Evolutionary conservation across 2,329 filamentous ascomycete species (phyloP).

Genomic region (Pseudocercospora fijiensis): DNA sequence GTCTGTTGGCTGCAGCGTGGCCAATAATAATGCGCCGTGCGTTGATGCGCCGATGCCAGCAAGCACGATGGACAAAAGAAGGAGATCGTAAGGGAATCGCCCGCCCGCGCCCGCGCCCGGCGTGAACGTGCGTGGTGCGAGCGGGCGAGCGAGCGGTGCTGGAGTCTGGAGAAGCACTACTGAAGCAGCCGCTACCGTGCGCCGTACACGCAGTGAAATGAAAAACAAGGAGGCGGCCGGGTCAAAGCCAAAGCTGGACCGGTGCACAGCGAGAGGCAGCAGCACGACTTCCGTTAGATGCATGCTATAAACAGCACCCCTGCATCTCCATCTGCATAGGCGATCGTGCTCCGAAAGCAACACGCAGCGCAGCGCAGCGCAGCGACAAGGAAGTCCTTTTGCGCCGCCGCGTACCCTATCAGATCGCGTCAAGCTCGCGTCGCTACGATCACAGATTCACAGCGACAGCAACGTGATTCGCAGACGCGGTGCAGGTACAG

Average conservation of each 20-base stretch:
- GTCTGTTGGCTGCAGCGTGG: slow-evolving; percentile 8
- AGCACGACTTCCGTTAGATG: background rate
- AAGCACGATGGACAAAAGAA: background rate
- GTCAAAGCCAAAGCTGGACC: background rate
- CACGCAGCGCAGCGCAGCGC: background rate
- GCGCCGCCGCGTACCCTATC: background rate
- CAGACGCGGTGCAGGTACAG: slow-evolving; percentile 1
- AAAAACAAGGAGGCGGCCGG: background rate
- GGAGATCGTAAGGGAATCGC: background rate
- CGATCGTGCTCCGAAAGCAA: background rate
- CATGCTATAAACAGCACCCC: background rate
- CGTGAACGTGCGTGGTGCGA: background rate
- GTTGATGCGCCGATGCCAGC: slow-evolving; percentile 14
- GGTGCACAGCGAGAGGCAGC: background rate
- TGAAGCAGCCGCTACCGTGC: background rate
- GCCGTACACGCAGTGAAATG: background rate
- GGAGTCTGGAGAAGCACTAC: too few species aligned
- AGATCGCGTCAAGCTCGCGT: slow-evolving; percentile 4
- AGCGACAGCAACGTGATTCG: background rate
- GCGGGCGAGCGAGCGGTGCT: slow-evolving; percentile 2
- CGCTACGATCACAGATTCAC: background rate
- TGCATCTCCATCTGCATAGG: background rate
- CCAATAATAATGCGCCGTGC: slow-evolving; percentile 13
- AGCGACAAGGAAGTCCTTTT: background rate
- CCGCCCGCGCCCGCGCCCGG: background rate